These are phyloP conservation scores for Eucalyptus virginea DNA, from an alignment of 345 rosid species.

Conservation along the genomic window DNA sequence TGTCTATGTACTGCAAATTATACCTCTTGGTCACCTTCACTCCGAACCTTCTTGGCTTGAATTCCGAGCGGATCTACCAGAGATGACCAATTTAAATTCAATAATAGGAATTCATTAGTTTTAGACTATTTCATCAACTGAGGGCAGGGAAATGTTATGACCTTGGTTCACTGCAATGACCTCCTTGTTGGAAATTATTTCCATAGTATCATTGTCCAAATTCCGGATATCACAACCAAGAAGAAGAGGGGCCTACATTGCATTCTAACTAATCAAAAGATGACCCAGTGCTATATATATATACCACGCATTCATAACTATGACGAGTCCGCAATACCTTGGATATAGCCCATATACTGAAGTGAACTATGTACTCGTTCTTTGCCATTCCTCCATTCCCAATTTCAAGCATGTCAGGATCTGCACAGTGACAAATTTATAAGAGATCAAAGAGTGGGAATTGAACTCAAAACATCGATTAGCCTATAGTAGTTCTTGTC, in stretches of 20 bases:
- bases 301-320: background rate
- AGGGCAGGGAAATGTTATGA: background rate
- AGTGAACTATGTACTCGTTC: slow-evolving; percentile 77
- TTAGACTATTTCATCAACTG: background rate
- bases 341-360: slow-evolving; percentile 92
- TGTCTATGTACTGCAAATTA: background rate
- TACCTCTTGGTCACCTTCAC: slow-evolving; percentile 28
- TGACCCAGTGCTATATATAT: background rate
- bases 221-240: slow-evolving; percentile 29
- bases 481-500: background rate
- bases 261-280: background rate
- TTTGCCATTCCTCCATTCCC: slow-evolving; percentile 96
- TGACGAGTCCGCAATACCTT: slow-evolving; percentile 21
- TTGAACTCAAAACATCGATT: background rate
- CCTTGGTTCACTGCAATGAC: slow-evolving; percentile 44
- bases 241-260: slow-evolving; percentile 29
- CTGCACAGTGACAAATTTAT: slow-evolving; percentile 14
- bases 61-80: slow-evolving; percentile 22
- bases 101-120: background rate
- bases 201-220: slow-evolving; percentile 10
- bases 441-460: background rate
- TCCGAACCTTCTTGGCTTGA: slow-evolving; percentile 43
- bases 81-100: background rate
- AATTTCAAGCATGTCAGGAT: slow-evolving; percentile 98
- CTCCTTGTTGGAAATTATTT: slow-evolving; percentile 21